Evolutionary conservation across 2,329 filamentous ascomycete species (phyloP), one percentile per base, ranked within the genome.

Genomic region (Penicillium sp.): DNA sequence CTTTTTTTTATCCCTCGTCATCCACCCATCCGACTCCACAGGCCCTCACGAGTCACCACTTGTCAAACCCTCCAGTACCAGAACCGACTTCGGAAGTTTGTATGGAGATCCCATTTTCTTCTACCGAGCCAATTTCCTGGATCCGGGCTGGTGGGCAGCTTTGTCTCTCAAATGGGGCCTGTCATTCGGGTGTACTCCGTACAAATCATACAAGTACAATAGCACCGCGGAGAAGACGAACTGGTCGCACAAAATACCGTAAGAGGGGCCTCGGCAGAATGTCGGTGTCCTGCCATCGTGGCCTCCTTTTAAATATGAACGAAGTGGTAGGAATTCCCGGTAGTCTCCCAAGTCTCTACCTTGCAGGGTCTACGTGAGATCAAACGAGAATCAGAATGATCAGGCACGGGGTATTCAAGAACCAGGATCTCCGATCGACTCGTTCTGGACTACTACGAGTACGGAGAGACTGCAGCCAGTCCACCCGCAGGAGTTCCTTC

Each of bases 181-280:
- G 53, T 63, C 58, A 61, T 63, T 64, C 58, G 52, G 25, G 49
- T 55, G 43, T 38, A n/a, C n/a, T n/a, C n/a, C n/a, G n/a, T n/a
- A n/a, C 20, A 14, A 43, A 5, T 14, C 12, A 1, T 38, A 38
- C 37, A 28, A 38, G 14, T 43, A 20, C 37, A 20, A 22, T 35
- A 51, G 28, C 17, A n/a, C 31, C 43, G 25, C 25, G 25, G n/a
- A 17, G 37, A 28, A 51, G 12, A 20, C 7, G 17, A 15, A 7
- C 25, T 25, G 20, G 22, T 28, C 12, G 38, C 6, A 31, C 1
- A 7, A 31, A n/a, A 10, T 4, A 31, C 22, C 15, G 28, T n/a
- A 47, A 6, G 3, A 31, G 25, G 25, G 12, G 14, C 12, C 42
- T 28, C 20, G 42, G 42, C 22, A 10, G 3, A 5, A 3, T 10